Base-by-base conservation (phyloP, 208 protist genomes). In the Kentomonas sorsogonicus region DNA sequence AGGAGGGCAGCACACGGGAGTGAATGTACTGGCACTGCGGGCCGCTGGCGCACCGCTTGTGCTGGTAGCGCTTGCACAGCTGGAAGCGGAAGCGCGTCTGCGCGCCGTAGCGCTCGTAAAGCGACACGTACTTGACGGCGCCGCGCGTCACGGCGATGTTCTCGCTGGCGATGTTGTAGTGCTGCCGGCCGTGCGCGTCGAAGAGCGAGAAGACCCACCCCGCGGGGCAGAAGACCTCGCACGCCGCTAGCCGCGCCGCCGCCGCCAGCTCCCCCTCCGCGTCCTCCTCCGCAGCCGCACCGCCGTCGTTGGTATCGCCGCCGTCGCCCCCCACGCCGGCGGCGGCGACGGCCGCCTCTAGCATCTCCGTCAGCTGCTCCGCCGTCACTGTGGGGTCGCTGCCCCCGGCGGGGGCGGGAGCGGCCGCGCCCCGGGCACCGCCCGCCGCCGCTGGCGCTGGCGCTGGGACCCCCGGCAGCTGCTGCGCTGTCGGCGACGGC, bases 81-180 rank as follows among this genome's bases (percentile, higher is more conserved):
- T 89, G 82, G 59, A 89, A 89, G 29, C 77, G 77, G 40, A 78
- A 83, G 9, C 77, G 70, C 0, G 75, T 81, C 23, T 83, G 77
- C 23, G 71, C 57, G 15, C 74, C 74, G 47, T 77, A 74, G 13
- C 53, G 23, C 53, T 83, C 82, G 23, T 66, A 80, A 1, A 86
- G 44, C 11, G 54, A 27, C 29, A 79, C 38, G 50, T 89, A 89
- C 52, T 79, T 75, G 54, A 89, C 69, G 2, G 72, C 57, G 20
- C 77, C 82, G 15, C 66, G 74, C 22, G 82, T 89, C 27, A 82
- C 48, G n/a, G 69, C 63, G n/a, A 89, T 64, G 22, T 83, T 18
- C 30, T 78, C 58, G 43, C 74, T 83, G 22, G 69, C 59, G 54
- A 85, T 72, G 18, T 44, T 3, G 67, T 79, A 89, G 57, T 89